Evolutionary conservation across 331 rosid genomes (phyloP).

Genomic region (Telfairia occidentalis): DNA sequence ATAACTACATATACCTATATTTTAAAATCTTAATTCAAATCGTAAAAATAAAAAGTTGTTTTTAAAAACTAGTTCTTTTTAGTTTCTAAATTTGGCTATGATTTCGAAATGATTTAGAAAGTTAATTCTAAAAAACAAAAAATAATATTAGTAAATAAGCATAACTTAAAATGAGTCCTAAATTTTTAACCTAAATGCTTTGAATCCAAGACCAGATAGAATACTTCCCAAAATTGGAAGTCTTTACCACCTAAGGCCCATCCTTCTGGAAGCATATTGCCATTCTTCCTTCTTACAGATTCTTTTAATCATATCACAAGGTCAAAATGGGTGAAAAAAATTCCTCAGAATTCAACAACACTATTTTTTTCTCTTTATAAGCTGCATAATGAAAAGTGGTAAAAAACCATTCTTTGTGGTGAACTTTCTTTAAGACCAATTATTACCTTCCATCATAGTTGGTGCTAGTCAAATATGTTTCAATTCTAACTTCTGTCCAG

Average conservation of each 20-base stretch:
- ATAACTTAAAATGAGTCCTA: not conserved
- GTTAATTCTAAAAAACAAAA: not conserved
- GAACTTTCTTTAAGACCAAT: not conserved
- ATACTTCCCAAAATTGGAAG: not conserved
- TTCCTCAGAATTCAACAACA: not conserved
- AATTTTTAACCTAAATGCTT: not conserved
- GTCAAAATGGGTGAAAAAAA: not conserved
- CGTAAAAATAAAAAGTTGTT: not conserved
- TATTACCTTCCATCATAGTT: not conserved
- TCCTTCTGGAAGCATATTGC: not conserved
- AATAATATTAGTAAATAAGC: not conserved
- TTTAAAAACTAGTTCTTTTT: not conserved
- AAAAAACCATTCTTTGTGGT: not conserved
- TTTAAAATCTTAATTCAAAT: not conserved
- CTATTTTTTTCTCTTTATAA: not conserved
- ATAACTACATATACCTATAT: not conserved
- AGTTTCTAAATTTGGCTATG: not conserved
- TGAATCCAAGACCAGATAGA: not conserved
- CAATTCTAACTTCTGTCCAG: not conserved
- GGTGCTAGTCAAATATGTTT: not conserved
- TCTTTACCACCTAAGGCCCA: not conserved
- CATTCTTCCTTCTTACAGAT: not conserved
- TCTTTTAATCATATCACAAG: not conserved
- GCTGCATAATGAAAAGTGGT: not conserved
- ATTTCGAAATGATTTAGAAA: not conserved